These are phyloP conservation scores for Clitopilus passeckerianus DNA, from an alignment of 768 basidiomycete species.

Conservation along the genomic window DNA sequence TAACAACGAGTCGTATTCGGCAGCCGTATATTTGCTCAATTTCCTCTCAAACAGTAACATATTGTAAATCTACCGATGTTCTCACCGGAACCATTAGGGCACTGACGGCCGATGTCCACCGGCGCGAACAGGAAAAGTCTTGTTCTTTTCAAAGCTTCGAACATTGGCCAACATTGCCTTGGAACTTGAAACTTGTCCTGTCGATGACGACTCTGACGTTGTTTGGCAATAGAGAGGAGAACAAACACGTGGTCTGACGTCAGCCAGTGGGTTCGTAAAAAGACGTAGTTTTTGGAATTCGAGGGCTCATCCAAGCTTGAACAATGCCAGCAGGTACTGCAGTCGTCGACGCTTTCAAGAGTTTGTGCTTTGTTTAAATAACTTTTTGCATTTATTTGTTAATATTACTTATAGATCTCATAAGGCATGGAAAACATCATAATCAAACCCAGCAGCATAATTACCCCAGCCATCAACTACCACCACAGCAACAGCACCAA, in stretches of 20 bases:
- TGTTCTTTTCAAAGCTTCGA: no score
- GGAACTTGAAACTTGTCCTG: not conserved
- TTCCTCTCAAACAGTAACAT: not conserved
- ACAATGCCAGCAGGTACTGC: not conserved
- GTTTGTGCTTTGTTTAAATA: slow-evolving; percentile 32
- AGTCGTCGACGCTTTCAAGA: slow-evolving; percentile 77
- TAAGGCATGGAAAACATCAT: slow-evolving; percentile 76
- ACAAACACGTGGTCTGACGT: not conserved
- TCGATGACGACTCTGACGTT: slow-evolving; percentile 1
- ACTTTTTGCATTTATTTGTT: slow-evolving; percentile 8
- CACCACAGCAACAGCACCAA: slow-evolving; percentile 15
- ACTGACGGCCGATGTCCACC: no score
- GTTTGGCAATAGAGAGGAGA: not conserved
- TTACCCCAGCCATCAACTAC: slow-evolving; percentile 19
- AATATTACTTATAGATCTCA: slow-evolving; percentile 51
- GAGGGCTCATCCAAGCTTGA: not conserved
- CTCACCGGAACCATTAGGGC: no score
- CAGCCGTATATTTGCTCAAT: not conserved
- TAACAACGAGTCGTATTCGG: not conserved
- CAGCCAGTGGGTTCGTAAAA: not conserved
- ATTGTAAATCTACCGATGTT: not conserved
- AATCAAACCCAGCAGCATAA: slow-evolving; percentile 28
- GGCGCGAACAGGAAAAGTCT: no score
- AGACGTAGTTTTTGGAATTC: not conserved
- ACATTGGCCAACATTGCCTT: not conserved